phyloP scores from a whole-genome alignment of 202 grass and related monocot species.

The Schoenoplectus triqueter region DNA sequence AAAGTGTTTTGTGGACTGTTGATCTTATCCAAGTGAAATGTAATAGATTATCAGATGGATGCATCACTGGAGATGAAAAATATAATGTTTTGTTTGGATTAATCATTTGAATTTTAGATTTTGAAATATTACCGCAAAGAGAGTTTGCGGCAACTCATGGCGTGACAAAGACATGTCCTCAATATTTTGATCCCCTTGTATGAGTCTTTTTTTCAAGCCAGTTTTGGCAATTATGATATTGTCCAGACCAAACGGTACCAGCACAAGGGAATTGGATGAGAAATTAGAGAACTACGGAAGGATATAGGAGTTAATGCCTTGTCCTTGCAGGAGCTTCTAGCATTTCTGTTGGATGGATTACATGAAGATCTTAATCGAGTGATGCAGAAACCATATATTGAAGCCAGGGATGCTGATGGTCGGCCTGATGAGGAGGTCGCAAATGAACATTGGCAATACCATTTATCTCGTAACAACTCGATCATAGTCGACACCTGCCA shows the following conservation, averaged over 20 bases:
- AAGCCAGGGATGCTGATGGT: slow-evolving; percentile 81
- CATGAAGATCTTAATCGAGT: slow-evolving; percentile 99
- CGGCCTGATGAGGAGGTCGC: slow-evolving; percentile 81
- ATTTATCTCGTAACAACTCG: slow-evolving; percentile 97
- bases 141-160: not conserved
- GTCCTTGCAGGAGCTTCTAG: slow-evolving; percentile 78
- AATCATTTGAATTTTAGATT: not conserved
- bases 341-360: slow-evolving; percentile 97
- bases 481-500: slow-evolving; percentile 98
- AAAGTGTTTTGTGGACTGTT: not conserved
- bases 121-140: not conserved
- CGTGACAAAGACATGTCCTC: not conserved
- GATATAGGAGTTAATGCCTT: no score
- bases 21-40: not conserved
- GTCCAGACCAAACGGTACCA: no score
- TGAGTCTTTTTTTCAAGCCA: slow-evolving; percentile 17
- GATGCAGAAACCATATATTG: slow-evolving; percentile 81
- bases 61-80: not conserved
- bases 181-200: slow-evolving; percentile 3
- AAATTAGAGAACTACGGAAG: no score
- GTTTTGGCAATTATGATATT: not conserved
- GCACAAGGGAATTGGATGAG: no score
- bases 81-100: not conserved
- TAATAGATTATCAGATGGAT: not conserved
- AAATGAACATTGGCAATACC: slow-evolving; percentile 92